phyloP scores from a whole-genome alignment of 495 filamentous ascomycete species.

The Daldinia bambusicola region DNA sequence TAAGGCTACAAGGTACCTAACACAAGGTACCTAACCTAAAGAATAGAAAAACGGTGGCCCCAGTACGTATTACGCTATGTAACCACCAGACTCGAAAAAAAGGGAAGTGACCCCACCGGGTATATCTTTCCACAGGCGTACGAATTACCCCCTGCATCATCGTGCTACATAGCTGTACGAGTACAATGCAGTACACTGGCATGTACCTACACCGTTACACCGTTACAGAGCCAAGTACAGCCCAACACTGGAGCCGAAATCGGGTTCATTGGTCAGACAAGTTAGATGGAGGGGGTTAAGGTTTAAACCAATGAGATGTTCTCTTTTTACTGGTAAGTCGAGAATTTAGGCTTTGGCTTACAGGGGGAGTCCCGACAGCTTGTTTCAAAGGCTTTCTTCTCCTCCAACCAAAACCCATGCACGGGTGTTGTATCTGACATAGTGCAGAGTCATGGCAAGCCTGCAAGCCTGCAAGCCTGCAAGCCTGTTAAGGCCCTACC shows the following conservation, averaged over 20 bases:
- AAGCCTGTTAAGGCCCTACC: too few species aligned
- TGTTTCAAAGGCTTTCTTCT: conserved; percentile 6
- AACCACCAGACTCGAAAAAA: neutral
- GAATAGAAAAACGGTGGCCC: too few species aligned
- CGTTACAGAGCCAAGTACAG: conserved; percentile 18
- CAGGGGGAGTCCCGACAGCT: conserved; percentile 35
- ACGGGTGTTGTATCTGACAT: neutral
- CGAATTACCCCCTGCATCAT: conserved; percentile 28
- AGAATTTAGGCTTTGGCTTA: conserved; percentile 34
- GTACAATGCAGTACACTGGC: too few species aligned
- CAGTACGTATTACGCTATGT: too few species aligned
- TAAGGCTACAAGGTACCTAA: conserved; percentile 22
- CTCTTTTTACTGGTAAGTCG: conserved; percentile 1
- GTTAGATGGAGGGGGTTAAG: conserved; percentile 15
- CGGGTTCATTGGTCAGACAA: conserved; percentile 22
- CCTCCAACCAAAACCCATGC: conserved; percentile 3
- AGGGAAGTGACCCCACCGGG: conserved; percentile 1
- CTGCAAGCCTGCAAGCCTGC: conserved; percentile 14
- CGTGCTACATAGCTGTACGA: conserved; percentile 13
- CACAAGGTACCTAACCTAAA: too few species aligned
- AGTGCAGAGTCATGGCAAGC: conserved; percentile 8
- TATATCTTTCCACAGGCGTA: conserved; percentile 32
- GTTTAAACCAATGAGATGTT: conserved; percentile 18
- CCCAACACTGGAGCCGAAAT: conserved; percentile 38
- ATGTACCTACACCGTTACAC: neutral